Base-by-base conservation (phyloP, 345 rosid genomes). In the Eutrema heterophyllum region DNA sequence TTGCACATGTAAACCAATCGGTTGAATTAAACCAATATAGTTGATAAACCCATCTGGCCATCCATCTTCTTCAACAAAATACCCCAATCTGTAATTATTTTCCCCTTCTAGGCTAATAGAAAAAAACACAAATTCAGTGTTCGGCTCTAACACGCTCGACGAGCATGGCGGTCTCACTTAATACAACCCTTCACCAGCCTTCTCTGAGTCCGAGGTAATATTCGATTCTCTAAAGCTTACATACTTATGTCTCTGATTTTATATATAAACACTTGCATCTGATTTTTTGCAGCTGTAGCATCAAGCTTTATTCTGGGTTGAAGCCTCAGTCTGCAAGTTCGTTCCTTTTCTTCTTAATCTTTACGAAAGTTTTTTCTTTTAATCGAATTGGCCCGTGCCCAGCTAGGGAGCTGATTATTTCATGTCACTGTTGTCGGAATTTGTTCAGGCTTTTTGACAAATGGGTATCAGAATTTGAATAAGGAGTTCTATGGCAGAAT, bases 401-500 rank as follows among this genome's bases (percentile, higher is more conserved):
- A 40, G 15, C 13, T 9, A 45, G n/a, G 11, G 72, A 76, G 39
- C 54, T 70, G 71, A 56, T 56, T 32, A 24, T 32, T 26, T 70
- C 9, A 66, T 53, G 63, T 60, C 41, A 43, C 49, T 52, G 58
- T 68, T 46, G 2, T 64, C 27, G 63, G 43, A 38, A 21, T 48
- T 36, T 30, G 44, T 72, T 43, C 29, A 89, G 96, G 84, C 59
- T 33, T 82, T 41, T 84, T 79, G 66, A 82, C 82, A 41, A 74
- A 64, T 32, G 85, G 82, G 64, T 75, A 85, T 67, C 90, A 91
- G 73, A 88, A 84, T 71, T 35, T 84, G 78, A 86, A 77, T 15
- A 89, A 86, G 72, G 92, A 93, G 66, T 87, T 93, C 68, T 88
- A 81, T 75, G 80, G 87, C 32, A 87, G 83, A 75, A 83, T 87